These are phyloP conservation scores for Solanum hybrid DNA, from an alignment of 305 asterid species.

Conservation along the genomic window DNA sequence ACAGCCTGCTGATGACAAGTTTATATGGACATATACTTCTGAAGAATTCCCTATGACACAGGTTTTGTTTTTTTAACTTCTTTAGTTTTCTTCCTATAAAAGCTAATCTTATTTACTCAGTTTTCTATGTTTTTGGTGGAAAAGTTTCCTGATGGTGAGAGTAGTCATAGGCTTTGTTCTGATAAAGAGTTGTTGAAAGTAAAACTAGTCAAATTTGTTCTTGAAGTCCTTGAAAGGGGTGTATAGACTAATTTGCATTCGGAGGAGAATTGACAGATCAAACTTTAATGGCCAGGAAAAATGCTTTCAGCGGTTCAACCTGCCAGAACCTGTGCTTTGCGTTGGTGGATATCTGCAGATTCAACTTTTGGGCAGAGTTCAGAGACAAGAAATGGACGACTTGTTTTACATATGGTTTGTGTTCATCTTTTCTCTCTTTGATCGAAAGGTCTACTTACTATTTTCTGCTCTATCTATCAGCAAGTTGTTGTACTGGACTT, in stretches of 20 bases:
- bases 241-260: background rate
- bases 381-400: slow-evolving; percentile 58
- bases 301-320: slow-evolving; percentile 56
- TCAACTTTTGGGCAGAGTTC: slow-evolving; percentile 71
- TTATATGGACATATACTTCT: slow-evolving; percentile 75
- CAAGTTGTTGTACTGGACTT: background rate
- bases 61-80: slow-evolving; percentile 24
- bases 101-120: background rate
- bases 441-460: background rate
- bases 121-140: background rate
- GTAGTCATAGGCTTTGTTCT: background rate
- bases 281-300: slow-evolving; percentile 42
- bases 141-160: background rate
- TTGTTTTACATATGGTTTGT: slow-evolving; percentile 66
- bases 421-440: background rate
- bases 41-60: slow-evolving; percentile 59
- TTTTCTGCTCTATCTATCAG: background rate
- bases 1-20: slow-evolving; percentile 59
- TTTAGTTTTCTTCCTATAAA: background rate
- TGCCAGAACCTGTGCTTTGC: slow-evolving; percentile 67
- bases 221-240: background rate
- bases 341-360: slow-evolving; percentile 66
- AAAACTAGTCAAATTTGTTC: background rate
- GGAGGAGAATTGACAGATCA: background rate
- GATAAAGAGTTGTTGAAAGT: background rate